phyloP scores from a whole-genome alignment of 2,329 filamentous ascomycete species.

The Claviceps maximensis region DNA sequence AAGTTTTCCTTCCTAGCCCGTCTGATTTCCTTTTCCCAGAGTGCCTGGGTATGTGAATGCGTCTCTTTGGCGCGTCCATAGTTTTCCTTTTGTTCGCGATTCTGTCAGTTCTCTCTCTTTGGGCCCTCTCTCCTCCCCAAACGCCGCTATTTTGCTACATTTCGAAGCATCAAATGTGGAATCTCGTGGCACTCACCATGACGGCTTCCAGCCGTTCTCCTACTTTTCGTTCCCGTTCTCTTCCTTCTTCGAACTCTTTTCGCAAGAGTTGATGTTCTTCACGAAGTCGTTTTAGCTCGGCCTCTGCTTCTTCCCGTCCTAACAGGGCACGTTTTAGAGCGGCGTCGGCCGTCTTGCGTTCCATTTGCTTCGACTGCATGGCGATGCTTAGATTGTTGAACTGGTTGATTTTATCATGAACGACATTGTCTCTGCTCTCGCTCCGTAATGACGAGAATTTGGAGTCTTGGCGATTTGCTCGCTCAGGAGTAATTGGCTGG shows the following conservation, averaged over 20 bases:
- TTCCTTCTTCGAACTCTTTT: constrained; percentile 49
- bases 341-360: constrained; percentile 51
- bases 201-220: constrained; percentile 54
- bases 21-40: constrained; percentile 65
- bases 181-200: constrained; percentile 40
- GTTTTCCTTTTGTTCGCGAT: constrained; percentile 41
- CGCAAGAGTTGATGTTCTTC: constrained; percentile 46
- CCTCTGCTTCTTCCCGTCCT: constrained; percentile 58
- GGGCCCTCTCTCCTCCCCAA: too few species aligned
- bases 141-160: too few species aligned
- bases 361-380: constrained; percentile 44
- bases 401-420: constrained; percentile 56
- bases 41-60: constrained; percentile 48
- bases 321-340: constrained; percentile 53
- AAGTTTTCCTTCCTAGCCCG: constrained; percentile 59
- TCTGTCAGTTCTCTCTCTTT: background rate
- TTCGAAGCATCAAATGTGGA: background rate
- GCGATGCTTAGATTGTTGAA: constrained; percentile 58
- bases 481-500: constrained; percentile 49
- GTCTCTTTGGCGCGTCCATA: constrained; percentile 58
- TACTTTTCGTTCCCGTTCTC: constrained; percentile 51
- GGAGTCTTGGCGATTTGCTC: constrained; percentile 37
- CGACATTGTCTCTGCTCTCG: constrained; percentile 42
- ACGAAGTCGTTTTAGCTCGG: constrained; percentile 48
- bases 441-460: constrained; percentile 22